Evolutionary conservation across 257 asterid species (phyloP).

Genomic region (Solanum microdontum): DNA sequence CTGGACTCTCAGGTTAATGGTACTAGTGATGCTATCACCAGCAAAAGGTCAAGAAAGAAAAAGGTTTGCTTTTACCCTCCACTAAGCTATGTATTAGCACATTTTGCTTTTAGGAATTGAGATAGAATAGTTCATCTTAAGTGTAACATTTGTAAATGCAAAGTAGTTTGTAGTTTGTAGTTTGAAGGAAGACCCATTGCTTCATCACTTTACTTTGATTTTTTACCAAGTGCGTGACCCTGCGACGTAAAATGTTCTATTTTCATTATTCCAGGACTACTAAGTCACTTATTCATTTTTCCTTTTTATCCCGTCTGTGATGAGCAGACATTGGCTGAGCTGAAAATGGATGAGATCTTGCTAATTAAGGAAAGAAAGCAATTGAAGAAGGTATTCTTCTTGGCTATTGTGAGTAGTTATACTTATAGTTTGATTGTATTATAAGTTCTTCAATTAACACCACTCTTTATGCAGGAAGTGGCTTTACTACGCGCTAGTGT

Average conservation of each 20-base stretch:
- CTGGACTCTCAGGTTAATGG: constrained; percentile 19
- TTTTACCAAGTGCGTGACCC: background rate
- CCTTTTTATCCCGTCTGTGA: background rate
- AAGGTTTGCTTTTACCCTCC: constrained; percentile 24
- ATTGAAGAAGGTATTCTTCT: constrained; percentile 40
- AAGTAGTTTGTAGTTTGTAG: background rate
- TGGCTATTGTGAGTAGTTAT: background rate
- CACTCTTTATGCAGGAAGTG: background rate
- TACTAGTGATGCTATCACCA: constrained; percentile 22
- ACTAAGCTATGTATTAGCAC: background rate
- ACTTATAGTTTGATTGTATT: background rate
- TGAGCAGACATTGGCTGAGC: constrained; percentile 46
- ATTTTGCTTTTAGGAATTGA: background rate
- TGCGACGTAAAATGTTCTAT: background rate
- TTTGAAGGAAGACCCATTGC: background rate
- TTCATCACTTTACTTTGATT: background rate
- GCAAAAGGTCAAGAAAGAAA: constrained; percentile 49
- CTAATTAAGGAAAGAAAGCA: constrained; percentile 45
- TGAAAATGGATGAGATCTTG: constrained; percentile 39
- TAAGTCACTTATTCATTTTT: background rate
- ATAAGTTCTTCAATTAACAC: background rate
- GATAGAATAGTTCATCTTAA: background rate
- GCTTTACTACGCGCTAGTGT: background rate
- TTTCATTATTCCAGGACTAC: background rate
- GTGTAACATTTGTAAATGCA: background rate